Evolutionary conservation across 345 rosid genomes (phyloP), one percentile per base, ranked within the genome.

Genomic region (Eucalyptus curtisii): DNA sequence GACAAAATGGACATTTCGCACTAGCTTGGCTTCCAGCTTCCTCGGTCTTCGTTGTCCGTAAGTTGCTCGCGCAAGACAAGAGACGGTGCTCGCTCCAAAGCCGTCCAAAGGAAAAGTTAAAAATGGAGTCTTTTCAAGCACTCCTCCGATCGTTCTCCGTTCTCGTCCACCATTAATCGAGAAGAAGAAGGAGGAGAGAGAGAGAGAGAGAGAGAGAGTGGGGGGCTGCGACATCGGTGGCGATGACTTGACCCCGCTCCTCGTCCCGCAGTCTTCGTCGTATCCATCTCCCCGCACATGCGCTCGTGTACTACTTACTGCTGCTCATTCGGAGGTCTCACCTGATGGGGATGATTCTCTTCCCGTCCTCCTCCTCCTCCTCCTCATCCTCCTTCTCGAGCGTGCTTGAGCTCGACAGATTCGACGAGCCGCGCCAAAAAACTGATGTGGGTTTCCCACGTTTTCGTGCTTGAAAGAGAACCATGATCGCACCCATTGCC

Each of bases 21-120:
- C n/a, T 3, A 57, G 22, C 64, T 27, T 25, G 64, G 7, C 64
- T 57, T 10, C 64, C 27, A 0, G 30, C 64, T 57, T 16, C 53
- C 53, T 6, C 22, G 22, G 20, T 50, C 20, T 50, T 0, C 20
- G 0, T 50, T 0, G 22, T 50, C 53, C 53, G 22, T 50, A 50
- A 25, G 64, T 57, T 25, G n/a, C 64, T 25, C 14, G 64, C 64
- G 64, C 64, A 5, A 57, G n/a, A 27, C 12, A 57, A 25, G 7
- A 57, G n/a, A 57, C 64, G 13, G 64, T 10, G 3, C 30, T 25
- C 13, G 14, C 31, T 59, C 66, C 66, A 5, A 57, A 25, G 64
- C 64, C n/a, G 64, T 25, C 64, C 64, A 5, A 7, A 42, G 25
- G 3, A 10, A 57, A 49, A 5, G 52, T 15, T 49, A 49, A 49